These are phyloP conservation scores for Phoenix roebelenii DNA, from an alignment of 176 grass and related monocot species.

Conservation along the genomic window DNA sequence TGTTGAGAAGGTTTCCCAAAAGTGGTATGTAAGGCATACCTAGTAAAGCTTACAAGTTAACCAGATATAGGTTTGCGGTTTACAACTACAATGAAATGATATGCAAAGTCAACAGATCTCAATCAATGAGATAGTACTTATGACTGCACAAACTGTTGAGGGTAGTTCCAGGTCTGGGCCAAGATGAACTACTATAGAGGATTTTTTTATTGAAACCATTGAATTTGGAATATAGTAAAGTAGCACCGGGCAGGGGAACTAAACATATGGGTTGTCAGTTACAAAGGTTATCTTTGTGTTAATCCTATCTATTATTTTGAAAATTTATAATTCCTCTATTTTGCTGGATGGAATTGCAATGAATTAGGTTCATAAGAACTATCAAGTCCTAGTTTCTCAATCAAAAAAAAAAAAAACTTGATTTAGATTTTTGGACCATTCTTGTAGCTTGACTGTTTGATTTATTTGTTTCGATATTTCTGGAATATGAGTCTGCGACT, in stretches of 20 bases:
- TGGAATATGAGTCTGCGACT: background rate
- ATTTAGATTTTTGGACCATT: no score
- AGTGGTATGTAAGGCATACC: background rate
- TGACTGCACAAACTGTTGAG: background rate
- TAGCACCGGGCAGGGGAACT: background rate
- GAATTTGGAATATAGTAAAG: background rate
- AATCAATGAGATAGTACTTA: background rate
- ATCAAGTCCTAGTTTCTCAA: no score
- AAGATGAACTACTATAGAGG: background rate
- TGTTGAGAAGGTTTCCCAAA: background rate
- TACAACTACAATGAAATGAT: background rate
- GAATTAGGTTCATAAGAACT: no score
- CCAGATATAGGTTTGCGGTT: no score
- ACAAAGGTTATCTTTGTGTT: no score
- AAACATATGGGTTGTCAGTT: background rate
- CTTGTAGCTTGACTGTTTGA: no score
- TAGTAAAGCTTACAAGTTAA: background rate
- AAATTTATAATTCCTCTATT: no score
- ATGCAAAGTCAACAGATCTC: background rate
- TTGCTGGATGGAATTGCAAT: no score
- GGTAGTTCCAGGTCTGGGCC: background rate
- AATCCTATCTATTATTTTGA: no score
- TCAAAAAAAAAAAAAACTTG: no score
- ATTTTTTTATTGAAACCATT: conserved; percentile 3
- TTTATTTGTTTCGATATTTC: background rate